Conservation (phyloP, 352 stramenopile species). For the Pythium pectinolyticum region DNA sequence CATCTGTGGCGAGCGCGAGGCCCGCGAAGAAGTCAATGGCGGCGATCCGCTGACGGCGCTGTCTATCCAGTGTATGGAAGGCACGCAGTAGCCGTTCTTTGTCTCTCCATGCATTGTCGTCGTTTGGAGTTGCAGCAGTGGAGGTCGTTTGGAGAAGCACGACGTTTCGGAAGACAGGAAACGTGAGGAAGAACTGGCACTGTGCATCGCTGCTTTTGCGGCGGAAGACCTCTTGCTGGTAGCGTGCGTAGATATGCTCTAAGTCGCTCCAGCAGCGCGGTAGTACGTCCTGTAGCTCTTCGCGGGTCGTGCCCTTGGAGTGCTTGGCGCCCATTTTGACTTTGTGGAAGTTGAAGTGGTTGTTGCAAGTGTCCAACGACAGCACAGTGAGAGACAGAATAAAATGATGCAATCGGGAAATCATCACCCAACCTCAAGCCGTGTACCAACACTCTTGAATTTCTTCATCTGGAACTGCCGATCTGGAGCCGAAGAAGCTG, state of each 20-base stretch:
- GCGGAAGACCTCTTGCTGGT: conserved; percentile 55
- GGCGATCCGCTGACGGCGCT: conserved; percentile 28
- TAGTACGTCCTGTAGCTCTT: conserved; percentile 42
- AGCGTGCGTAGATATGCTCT: conserved; percentile 57
- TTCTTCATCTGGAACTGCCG: conserved; percentile 1
- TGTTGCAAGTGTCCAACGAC: conserved; percentile 9
- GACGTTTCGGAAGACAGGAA: conserved; percentile 48
- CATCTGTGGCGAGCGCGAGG: conserved; percentile 53
- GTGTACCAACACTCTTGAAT: conserved; percentile 3
- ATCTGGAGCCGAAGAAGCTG: neutral
- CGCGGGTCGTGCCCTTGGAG: conserved; percentile 43
- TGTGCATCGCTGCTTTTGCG: conserved; percentile 30
- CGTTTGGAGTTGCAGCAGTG: neutral
- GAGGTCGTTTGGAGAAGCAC: conserved; percentile 10
- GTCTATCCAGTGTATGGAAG: conserved; percentile 43
- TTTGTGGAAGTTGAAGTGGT: conserved; percentile 26
- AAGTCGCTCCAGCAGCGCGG: conserved; percentile 54
- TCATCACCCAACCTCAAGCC: conserved; percentile 15
- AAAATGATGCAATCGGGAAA: conserved; percentile 10
- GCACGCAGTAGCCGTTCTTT: conserved; percentile 48
- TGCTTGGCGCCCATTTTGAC: conserved; percentile 53
- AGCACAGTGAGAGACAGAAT: conserved; percentile 25
- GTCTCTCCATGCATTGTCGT: conserved; percentile 15
- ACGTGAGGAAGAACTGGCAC: conserved; percentile 57
- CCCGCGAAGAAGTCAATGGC: conserved; percentile 67